Evolutionary conservation across 2,329 filamentous ascomycete species (phyloP).

Genomic region (Hypocreales sp.): DNA sequence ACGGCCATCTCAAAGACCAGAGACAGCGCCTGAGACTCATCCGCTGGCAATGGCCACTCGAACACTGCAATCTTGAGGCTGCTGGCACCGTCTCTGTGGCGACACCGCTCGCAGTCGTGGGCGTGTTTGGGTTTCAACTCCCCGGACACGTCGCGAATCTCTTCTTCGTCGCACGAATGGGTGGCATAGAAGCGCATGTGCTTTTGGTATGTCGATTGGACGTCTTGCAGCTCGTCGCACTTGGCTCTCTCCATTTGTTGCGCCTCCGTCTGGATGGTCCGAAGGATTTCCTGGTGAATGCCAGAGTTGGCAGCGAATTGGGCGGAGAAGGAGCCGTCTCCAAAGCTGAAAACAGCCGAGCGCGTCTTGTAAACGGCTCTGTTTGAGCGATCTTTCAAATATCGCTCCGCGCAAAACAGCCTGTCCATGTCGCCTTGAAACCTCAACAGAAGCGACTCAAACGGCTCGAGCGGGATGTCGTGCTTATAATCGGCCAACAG

Average conservation of each 20-base stretch:
- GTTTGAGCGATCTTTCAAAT: conserved; percentile 18
- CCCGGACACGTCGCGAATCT: not conserved
- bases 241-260: not conserved
- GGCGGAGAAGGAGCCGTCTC: conserved; percentile 9
- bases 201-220: not conserved
- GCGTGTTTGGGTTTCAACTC: too few relatives aligned
- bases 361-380: not conserved
- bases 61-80: not conserved
- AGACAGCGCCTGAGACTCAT: conserved; percentile 18
- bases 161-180: not conserved
- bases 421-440: conserved; percentile 25
- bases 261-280: not conserved
- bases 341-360: conserved; percentile 1
- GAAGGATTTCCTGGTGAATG: not conserved
- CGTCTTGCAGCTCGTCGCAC: not conserved
- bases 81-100: not conserved
- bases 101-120: conserved; percentile 1
- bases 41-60: conserved; percentile 38
- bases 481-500: conserved; percentile 30
- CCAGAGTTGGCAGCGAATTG: not conserved
- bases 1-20: conserved; percentile 35
- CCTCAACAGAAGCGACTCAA: conserved; percentile 29
- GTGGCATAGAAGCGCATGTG: not conserved
- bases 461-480: conserved; percentile 19
- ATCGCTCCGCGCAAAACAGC: conserved; percentile 25